Conservation (phyloP, 1,284 basidiomycete genomes). For the Sutorius eximius region DNA sequence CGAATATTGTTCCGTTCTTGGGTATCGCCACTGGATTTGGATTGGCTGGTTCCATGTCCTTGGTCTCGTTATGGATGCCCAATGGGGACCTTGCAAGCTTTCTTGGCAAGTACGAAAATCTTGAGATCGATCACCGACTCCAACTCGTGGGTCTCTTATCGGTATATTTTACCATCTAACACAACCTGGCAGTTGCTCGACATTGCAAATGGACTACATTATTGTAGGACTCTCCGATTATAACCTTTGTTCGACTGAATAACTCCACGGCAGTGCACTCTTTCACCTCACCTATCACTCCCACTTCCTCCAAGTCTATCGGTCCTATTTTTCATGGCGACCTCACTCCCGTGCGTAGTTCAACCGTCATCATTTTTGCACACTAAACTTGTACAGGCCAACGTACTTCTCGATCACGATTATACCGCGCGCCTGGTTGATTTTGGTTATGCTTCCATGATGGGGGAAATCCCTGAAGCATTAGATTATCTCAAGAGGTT, state of each 20-base stretch:
- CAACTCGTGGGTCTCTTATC: background rate
- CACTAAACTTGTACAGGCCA: background rate
- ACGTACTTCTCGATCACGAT: slow-evolving; percentile 1
- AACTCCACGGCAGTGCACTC: background rate
- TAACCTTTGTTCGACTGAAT: background rate
- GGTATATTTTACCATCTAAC: background rate
- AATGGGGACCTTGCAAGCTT: slow-evolving; percentile 8
- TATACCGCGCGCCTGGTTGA: slow-evolving; percentile 4
- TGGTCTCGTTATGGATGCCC: slow-evolving; percentile 15
- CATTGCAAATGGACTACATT: background rate
- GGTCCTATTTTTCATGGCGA: slow-evolving; percentile 5
- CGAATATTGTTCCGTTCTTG: slow-evolving; percentile 13
- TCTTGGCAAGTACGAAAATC: background rate
- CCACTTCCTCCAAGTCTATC: background rate
- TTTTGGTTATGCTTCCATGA: slow-evolving; percentile 1
- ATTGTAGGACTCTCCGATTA: background rate
- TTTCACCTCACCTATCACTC: background rate
- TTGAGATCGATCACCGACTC: background rate
- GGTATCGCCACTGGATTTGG: slow-evolving; percentile 10
- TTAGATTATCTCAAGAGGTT: background rate
- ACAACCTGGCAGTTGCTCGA: background rate
- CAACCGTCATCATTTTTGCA: background rate
- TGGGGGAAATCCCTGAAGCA: background rate
- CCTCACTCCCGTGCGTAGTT: slow-evolving; percentile 3
- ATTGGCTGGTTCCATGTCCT: background rate